Conservation (phyloP, 441 rosid genomes). For the Populus hybrid region DNA sequence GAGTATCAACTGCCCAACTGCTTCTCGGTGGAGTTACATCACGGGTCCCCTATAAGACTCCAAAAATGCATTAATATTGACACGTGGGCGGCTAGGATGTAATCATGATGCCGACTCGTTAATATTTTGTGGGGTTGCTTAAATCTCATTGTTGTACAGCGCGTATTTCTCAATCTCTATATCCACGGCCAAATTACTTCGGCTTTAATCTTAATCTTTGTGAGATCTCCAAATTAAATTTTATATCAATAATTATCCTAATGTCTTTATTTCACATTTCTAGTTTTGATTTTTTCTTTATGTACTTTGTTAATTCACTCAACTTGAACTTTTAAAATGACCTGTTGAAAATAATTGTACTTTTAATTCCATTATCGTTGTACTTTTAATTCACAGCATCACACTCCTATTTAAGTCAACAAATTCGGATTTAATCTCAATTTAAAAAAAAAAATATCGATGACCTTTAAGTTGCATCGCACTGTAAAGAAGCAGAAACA, state of each 20-base stretch:
- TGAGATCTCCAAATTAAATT: too few relatives aligned
- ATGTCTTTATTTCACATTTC: too few relatives aligned
- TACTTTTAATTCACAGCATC: too few relatives aligned
- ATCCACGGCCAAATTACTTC: not conserved
- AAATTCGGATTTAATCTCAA: too few relatives aligned
- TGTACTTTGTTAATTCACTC: not conserved
- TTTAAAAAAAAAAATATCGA: too few relatives aligned
- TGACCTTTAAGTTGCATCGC: too few relatives aligned
- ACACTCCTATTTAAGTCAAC: too few relatives aligned
- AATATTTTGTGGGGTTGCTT: not conserved
- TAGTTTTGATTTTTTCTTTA: too few relatives aligned
- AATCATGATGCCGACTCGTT: slow-evolving; percentile 19
- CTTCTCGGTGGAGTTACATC: slow-evolving; percentile 33
- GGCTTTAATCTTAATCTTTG: too few relatives aligned
- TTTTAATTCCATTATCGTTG: too few relatives aligned
- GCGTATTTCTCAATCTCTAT: slow-evolving; percentile 8
- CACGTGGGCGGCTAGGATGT: slow-evolving; percentile 41
- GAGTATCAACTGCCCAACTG: slow-evolving; percentile 49
- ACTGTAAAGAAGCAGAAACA: too few relatives aligned
- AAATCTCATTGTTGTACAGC: not conserved
- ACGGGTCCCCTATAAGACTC: slow-evolving; percentile 16
- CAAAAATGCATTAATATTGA: slow-evolving; percentile 21
- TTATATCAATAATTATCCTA: too few relatives aligned
- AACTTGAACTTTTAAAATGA: not conserved
- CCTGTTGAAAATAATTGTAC: not conserved